phyloP scores from a whole-genome alignment of 139 green algal genomes.

The Zygnema cylindricum region DNA sequence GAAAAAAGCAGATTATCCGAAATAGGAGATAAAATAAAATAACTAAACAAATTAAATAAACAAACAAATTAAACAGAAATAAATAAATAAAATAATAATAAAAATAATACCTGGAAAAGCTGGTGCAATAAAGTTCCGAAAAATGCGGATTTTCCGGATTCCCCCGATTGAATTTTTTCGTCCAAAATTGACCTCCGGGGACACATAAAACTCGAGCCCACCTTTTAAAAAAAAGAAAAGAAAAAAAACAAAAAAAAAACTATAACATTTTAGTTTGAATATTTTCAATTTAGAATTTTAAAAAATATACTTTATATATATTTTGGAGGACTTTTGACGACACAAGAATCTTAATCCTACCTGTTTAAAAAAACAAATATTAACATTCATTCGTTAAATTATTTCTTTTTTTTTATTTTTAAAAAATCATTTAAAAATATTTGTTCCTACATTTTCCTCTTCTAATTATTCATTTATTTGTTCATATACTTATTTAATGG shows the following conservation, averaged over 20 bases:
- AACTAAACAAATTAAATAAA: too few species aligned
- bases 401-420: background rate
- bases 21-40: too few species aligned
- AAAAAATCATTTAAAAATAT: background rate
- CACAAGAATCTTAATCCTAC: background rate
- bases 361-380: background rate
- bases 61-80: too few species aligned
- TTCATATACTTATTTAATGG: background rate
- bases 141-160: slow-evolving; percentile 40
- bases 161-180: slow-evolving; percentile 24
- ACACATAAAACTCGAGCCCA: slow-evolving; percentile 56
- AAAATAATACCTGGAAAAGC: slow-evolving; percentile 58
- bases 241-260: too few species aligned
- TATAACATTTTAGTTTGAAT: too few species aligned
- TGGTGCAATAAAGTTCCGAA: slow-evolving; percentile 55
- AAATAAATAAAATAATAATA: background rate
- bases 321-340: too few species aligned
- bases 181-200: slow-evolving; percentile 42
- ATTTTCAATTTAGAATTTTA: too few species aligned
- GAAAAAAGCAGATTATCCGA: too few species aligned
- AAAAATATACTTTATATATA: too few species aligned
- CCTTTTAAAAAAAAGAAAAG: too few species aligned
- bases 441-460: background rate
- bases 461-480: background rate
- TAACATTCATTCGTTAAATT: background rate